These are phyloP conservation scores for Ogataea trehalophila DNA, from an alignment of 805 yeast species.

Conservation along the genomic window DNA sequence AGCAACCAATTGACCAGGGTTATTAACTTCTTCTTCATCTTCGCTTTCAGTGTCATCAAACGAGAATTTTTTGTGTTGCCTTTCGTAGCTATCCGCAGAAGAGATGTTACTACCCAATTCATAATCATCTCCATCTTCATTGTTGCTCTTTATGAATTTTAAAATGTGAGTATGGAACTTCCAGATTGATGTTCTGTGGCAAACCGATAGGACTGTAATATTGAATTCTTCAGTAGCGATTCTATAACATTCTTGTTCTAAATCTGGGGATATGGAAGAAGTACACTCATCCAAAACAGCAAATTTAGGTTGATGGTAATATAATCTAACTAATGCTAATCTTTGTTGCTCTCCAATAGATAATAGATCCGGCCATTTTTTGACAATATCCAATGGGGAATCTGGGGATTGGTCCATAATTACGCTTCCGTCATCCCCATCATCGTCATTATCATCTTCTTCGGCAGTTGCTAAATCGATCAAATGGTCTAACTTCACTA, in stretches of 20 bases:
- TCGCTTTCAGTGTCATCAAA: conserved; percentile 1
- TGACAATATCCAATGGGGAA: conserved; percentile 58
- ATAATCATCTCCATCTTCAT: not conserved
- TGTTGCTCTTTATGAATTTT: conserved; percentile 44
- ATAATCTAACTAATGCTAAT: conserved; percentile 87
- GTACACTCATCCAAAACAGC: conserved; percentile 97
- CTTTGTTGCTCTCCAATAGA: conserved; percentile 92
- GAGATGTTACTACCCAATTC: not conserved
- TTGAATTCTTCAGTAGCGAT: conserved; percentile 70
- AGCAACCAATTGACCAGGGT: conserved; percentile 36
- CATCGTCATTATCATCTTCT: conserved; percentile 16
- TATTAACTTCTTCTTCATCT: conserved; percentile 46
- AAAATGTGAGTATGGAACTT: conserved; percentile 79
- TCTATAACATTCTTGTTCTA: conserved; percentile 84
- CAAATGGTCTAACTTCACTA: conserved; percentile 58
- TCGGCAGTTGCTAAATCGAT: conserved; percentile 34
- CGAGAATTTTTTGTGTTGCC: not conserved
- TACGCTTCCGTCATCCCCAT: conserved; percentile 4
- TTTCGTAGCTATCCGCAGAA: not conserved
- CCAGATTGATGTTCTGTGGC: conserved; percentile 91
- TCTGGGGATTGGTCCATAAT: conserved; percentile 10
- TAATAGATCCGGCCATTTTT: conserved; percentile 86
- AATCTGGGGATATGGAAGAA: conserved; percentile 84
- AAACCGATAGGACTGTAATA: conserved; percentile 82
- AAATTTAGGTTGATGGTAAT: conserved; percentile 86